Evolutionary conservation across 139 green algal genomes (phyloP).

Genomic region (Mychonastes homosphaera): DNA sequence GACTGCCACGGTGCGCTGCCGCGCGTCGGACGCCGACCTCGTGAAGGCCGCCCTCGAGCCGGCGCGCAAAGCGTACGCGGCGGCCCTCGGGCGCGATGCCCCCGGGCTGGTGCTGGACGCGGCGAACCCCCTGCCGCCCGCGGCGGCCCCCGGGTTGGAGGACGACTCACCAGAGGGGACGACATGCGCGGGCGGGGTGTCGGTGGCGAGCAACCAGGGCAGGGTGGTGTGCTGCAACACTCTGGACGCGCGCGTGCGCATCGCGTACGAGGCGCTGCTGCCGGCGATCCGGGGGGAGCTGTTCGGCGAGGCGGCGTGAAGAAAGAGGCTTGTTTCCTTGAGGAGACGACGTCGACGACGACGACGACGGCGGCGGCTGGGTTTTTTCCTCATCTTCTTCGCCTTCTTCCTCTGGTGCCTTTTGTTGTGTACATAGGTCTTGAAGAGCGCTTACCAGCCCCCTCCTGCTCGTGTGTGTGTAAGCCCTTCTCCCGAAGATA

Average conservation of each 20-base stretch:
- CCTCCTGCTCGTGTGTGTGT: too few species aligned
- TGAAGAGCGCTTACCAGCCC: too few species aligned
- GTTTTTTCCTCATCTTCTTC: too few species aligned
- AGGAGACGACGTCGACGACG: too few species aligned
- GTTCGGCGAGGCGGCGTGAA: conserved; percentile 43
- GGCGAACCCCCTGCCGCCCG: conserved; percentile 53
- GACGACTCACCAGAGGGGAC: conserved; percentile 32
- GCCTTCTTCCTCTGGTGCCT: too few species aligned
- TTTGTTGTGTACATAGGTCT: too few species aligned
- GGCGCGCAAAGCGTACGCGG: conserved; percentile 40
- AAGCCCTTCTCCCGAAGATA: too few species aligned
- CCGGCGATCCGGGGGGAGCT: conserved; percentile 58
- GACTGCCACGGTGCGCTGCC: conserved; percentile 48
- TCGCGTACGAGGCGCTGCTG: conserved; percentile 67
- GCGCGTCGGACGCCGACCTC: conserved; percentile 55
- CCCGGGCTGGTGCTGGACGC: conserved; percentile 55
- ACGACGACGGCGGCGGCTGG: too few species aligned
- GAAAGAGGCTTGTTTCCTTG: too few species aligned
- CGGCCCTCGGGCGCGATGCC: conserved; percentile 29
- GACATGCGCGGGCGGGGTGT: conserved; percentile 71
- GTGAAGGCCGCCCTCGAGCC: conserved; percentile 47
- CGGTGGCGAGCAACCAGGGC: conserved; percentile 71
- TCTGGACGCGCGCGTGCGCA: conserved; percentile 78
- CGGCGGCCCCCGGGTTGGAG: conserved; percentile 28
- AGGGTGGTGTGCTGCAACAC: conserved; percentile 89